phyloP scores from a whole-genome alignment of 371 early-diverging fungal species.

The Gilbertella persicaria region DNA sequence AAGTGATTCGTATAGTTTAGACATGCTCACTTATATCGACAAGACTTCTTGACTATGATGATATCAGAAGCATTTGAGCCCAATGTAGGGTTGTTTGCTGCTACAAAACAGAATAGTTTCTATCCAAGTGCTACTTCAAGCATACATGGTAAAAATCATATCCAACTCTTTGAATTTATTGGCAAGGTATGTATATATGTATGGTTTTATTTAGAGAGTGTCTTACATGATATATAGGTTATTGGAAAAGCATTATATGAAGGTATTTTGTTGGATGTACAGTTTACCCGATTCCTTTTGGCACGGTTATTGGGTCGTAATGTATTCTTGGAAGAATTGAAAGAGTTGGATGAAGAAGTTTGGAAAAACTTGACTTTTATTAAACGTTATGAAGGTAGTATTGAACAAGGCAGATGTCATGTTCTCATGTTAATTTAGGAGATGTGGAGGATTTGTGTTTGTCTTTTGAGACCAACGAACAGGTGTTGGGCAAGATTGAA shows the following conservation, averaged over 20 bases:
- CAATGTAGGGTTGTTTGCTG: conserved; percentile 68
- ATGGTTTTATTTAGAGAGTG: too few relatives aligned
- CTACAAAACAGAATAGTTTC: conserved; percentile 67
- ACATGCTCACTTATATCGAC: too few relatives aligned
- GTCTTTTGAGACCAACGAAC: conserved; percentile 69
- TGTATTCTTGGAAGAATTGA: conserved; percentile 80
- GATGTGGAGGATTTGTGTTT: conserved; percentile 62
- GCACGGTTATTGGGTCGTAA: conserved; percentile 78
- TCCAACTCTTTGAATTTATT: conserved; percentile 75
- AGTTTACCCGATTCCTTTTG: conserved; percentile 87
- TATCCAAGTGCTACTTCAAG: conserved; percentile 67
- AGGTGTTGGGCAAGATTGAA: conserved; percentile 51
- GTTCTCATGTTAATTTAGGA: conserved; percentile 3
- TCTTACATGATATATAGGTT: conserved; percentile 50
- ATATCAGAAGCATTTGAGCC: conserved; percentile 79
- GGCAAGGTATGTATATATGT: conserved; percentile 59
- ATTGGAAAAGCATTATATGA: conserved; percentile 92
- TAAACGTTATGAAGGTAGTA: conserved; percentile 70
- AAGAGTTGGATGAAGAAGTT: conserved; percentile 78
- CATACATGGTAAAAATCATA: conserved; percentile 49
- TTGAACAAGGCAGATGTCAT: conserved; percentile 31
- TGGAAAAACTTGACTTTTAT: conserved; percentile 79
- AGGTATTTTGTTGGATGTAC: conserved; percentile 82
- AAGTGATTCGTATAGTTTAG: conserved; percentile 9
- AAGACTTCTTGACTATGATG: conserved; percentile 84